Conservation (phyloP, 306 rosid genomes). For the Casuarina cunninghamiana region DNA sequence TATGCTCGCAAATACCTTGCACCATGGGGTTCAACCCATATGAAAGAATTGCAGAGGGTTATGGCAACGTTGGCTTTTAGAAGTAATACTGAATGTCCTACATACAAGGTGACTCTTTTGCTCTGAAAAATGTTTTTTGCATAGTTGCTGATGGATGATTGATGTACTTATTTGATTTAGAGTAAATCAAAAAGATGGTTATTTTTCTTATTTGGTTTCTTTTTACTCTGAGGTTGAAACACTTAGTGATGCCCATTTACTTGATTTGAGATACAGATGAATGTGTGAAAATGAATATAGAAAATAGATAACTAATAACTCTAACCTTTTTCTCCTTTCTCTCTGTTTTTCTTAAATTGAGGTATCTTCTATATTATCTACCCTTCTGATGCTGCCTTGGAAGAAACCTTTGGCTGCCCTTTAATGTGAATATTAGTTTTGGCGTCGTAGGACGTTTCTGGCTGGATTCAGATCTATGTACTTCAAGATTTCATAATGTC, state of each 20-base stretch:
- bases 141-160: neutral
- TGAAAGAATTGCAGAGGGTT: conserved; percentile 92
- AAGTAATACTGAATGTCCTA: conserved; percentile 75
- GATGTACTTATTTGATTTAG: neutral
- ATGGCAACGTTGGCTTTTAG: conserved; percentile 79
- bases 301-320: neutral
- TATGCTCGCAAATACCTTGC: conserved; percentile 88
- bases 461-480: neutral
- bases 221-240: neutral
- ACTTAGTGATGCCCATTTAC: neutral
- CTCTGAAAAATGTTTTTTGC: conserved; percentile 10
- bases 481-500: neutral
- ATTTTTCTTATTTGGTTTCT: conserved; percentile 1
- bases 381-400: neutral
- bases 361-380: neutral
- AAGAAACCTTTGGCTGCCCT: neutral
- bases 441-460: neutral
- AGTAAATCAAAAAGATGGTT: conserved; percentile 1
- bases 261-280: neutral
- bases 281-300: neutral
- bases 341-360: neutral
- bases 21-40: conserved; percentile 79
- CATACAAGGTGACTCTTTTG: conserved; percentile 71
- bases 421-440: neutral
- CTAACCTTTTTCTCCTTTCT: neutral